Conservation (phyloP, 352 stramenopile genomes). For the Globisporangium nodosum region DNA sequence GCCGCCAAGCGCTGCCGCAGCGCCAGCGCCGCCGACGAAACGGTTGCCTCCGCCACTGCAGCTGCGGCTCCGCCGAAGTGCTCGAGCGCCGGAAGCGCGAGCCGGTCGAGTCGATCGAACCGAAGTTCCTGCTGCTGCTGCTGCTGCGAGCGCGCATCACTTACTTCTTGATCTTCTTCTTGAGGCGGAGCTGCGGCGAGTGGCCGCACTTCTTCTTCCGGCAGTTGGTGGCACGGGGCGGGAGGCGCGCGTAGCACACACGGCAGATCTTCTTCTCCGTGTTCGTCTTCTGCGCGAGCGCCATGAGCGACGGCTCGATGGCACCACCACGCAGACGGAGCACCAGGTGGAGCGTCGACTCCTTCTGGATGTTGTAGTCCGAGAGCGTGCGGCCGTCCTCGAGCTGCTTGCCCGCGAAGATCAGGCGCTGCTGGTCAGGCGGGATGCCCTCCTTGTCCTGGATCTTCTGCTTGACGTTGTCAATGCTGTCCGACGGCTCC, state of each 20-base stretch:
- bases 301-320: constrained; percentile 96
- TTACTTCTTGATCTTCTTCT: constrained; percentile 99
- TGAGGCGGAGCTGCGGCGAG: constrained; percentile 99
- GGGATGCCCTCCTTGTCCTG: constrained; percentile 92
- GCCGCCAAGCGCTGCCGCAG: neutral
- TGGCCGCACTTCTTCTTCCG: constrained; percentile 99
- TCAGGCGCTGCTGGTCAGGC: constrained; percentile 95
- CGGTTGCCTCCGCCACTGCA: neutral
- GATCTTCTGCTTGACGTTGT: constrained; percentile 98
- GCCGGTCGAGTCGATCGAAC: neutral
- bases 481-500: constrained; percentile 96
- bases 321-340: constrained; percentile 91
- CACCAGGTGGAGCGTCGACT: constrained; percentile 97
- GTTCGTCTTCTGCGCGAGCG: constrained; percentile 99
- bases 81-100: constrained; percentile 1
- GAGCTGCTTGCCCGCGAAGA: constrained; percentile 99
- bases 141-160: constrained; percentile 2
- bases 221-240: constrained; percentile 99
- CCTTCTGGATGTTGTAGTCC: constrained; percentile 96
- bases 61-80: neutral
- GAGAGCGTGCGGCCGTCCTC: constrained; percentile 92
- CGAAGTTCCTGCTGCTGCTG: constrained; percentile 1
- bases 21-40: neutral
- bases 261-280: constrained; percentile 99
- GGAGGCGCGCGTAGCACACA: constrained; percentile 99